Conservation (phyloP, 305 asterid species). For the Rubia balearica region DNA sequence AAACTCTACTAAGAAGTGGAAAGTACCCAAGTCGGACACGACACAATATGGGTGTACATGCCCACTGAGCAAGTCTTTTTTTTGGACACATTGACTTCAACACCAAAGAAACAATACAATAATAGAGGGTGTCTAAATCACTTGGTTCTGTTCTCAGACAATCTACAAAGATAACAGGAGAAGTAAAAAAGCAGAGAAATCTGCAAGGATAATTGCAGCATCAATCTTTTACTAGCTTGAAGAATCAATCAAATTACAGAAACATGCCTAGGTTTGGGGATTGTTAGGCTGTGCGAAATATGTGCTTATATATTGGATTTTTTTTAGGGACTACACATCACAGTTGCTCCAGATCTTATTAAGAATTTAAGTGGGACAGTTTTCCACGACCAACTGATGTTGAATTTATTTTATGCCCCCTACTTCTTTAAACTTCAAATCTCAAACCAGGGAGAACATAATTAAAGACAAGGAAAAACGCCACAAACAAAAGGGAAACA, state of each 20-base stretch:
- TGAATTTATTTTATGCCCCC: not conserved
- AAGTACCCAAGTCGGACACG: not conserved
- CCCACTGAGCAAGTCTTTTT: not conserved
- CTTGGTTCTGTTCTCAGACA: not conserved
- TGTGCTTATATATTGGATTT: not conserved
- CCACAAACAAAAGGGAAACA: constrained; percentile 4
- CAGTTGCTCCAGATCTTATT: not conserved
- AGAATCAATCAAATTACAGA: not conserved
- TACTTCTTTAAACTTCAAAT: not conserved
- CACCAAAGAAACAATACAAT: not conserved
- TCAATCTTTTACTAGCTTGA: not conserved
- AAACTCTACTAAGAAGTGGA: not conserved
- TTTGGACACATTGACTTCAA: not conserved
- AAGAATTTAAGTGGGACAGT: not conserved
- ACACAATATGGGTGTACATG: not conserved
- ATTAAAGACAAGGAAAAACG: constrained; percentile 1
- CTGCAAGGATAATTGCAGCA: not conserved
- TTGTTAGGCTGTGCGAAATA: not conserved
- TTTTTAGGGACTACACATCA: not conserved
- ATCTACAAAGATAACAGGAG: not conserved
- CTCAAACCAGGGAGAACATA: not conserved
- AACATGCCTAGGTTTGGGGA: not conserved
- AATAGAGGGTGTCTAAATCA: not conserved
- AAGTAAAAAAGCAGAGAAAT: not conserved
- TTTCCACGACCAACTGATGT: not conserved